phyloP scores from a whole-genome alignment of 352 stramenopile species.

The Pelagophyceae sp. region DNA sequence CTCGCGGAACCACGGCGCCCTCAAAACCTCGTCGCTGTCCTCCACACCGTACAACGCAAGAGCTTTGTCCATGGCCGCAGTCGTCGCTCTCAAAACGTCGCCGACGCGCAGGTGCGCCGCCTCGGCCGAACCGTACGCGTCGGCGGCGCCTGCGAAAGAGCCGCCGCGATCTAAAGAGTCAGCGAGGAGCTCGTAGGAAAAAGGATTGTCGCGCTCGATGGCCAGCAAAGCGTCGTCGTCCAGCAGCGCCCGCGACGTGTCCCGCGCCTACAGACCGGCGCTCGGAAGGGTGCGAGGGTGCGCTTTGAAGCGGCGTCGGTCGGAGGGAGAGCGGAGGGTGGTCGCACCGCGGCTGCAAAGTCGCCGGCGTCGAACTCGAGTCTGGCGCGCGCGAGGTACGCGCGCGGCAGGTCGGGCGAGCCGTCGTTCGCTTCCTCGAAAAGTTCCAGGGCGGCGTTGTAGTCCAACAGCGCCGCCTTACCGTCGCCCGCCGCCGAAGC shows the following conservation, averaged over 20 bases:
- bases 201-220: conserved; percentile 7
- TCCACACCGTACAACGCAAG: not conserved
- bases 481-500: not conserved
- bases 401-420: conserved; percentile 5
- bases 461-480: not conserved
- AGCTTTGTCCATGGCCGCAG: not conserved
- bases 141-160: not conserved
- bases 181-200: conserved; percentile 2
- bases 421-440: not conserved
- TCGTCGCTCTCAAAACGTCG: not conserved
- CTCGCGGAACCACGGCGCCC: not conserved
- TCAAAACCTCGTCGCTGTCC: not conserved
- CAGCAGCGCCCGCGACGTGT: not conserved
- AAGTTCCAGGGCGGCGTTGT: not conserved
- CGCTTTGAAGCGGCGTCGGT: too few relatives aligned
- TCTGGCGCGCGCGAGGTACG: not conserved
- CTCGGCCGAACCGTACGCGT: not conserved
- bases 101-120: not conserved
- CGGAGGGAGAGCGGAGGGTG: too few relatives aligned
- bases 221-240: not conserved
- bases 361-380: not conserved
- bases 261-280: too few relatives aligned
- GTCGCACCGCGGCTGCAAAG: not conserved
- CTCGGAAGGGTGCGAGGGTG: too few relatives aligned
- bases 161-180: not conserved